These are phyloP conservation scores for Hymenotorrendiella dingleyae DNA, from an alignment of 2,329 filamentous ascomycete genomes.

Conservation along the genomic window DNA sequence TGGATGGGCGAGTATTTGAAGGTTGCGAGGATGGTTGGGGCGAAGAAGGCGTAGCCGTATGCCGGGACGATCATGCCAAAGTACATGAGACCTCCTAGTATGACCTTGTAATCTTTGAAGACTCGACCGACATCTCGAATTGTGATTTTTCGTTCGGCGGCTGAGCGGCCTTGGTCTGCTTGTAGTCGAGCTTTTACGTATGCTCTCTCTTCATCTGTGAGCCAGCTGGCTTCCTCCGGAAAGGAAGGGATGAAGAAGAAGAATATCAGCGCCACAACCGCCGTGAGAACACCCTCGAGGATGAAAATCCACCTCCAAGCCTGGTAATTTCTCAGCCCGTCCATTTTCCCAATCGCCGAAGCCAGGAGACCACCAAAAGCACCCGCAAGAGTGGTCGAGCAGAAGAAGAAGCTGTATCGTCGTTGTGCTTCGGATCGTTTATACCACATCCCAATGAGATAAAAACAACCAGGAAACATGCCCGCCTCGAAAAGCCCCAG, in stretches of 20 bases:
- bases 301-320: conserved; percentile 86
- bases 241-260: conserved; percentile 70
- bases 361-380: conserved; percentile 85
- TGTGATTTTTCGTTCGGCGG: conserved; percentile 55
- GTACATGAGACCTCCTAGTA: conserved; percentile 74
- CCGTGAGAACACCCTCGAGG: conserved; percentile 63
- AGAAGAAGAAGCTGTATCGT: conserved; percentile 92
- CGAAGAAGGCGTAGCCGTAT: conserved; percentile 74
- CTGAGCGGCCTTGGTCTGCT: conserved; percentile 63
- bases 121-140: conserved; percentile 53
- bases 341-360: conserved; percentile 84
- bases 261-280: conserved; percentile 54
- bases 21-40: conserved; percentile 62
- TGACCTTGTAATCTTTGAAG: conserved; percentile 69
- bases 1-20: conserved; percentile 55
- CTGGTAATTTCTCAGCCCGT: conserved; percentile 57
- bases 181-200: conserved; percentile 62
- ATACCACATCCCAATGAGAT: conserved; percentile 86
- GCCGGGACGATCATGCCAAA: conserved; percentile 73
- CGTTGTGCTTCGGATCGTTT: conserved; percentile 81
- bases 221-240: conserved; percentile 68
- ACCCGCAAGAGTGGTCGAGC: conserved; percentile 69
- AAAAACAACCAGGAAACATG: conserved; percentile 71
- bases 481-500: conserved; percentile 71
- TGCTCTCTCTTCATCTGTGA: conserved; percentile 60